Evolutionary conservation across 768 basidiomycete species (phyloP).

Genomic region (Lentinula lateritia): DNA sequence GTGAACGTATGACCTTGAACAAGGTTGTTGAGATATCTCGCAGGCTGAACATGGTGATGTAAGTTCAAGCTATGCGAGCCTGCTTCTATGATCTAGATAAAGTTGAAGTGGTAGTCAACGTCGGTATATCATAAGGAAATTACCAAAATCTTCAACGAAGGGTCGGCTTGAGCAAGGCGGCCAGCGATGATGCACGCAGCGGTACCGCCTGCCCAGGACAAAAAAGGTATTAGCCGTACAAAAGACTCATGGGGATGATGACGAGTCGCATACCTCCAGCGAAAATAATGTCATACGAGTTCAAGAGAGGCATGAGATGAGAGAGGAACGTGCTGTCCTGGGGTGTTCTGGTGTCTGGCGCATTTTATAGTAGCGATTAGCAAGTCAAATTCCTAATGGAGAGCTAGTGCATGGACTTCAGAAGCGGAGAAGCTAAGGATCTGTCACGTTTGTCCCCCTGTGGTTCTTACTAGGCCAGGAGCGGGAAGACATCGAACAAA

Average conservation of each 20-base stretch:
- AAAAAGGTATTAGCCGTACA: not conserved
- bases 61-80: conserved; percentile 32
- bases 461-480: too few relatives aligned
- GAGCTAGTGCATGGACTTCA: too few relatives aligned
- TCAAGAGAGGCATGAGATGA: not conserved
- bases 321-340: too few relatives aligned
- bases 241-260: not conserved
- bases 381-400: too few relatives aligned
- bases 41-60: conserved; percentile 33
- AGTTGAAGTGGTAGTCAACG: not conserved
- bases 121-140: too few relatives aligned
- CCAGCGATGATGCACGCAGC: conserved; percentile 32
- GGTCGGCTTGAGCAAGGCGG: conserved; percentile 31
- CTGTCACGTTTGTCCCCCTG: too few relatives aligned
- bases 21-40: conserved; percentile 26
- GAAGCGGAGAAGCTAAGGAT: too few relatives aligned
- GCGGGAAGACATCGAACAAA: too few relatives aligned
- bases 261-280: conserved; percentile 24
- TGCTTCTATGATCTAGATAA: conserved; percentile 27
- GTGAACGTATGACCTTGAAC: conserved; percentile 28
- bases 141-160: conserved; percentile 32
- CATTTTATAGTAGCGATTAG: too few relatives aligned
- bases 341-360: too few relatives aligned
- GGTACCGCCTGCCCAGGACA: conserved; percentile 21
- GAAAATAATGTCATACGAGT: conserved; percentile 27